Base-by-base conservation (phyloP, 2,329 filamentous ascomycete species). In the Domatiomyces globalis region DNA sequence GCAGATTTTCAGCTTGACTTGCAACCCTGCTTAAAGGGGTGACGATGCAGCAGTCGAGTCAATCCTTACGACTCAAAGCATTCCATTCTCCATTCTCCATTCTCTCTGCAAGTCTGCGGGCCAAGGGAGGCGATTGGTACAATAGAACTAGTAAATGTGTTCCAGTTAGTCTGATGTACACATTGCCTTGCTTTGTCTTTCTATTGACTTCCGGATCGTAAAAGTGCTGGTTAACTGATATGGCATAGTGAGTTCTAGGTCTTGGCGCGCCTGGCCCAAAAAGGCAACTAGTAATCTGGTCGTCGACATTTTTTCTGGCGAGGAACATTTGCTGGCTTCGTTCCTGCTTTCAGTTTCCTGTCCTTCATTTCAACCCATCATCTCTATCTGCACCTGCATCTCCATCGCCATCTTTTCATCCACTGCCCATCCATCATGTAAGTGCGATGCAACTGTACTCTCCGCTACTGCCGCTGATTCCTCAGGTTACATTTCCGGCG, bases 401-500 rank as follows among this genome's bases (percentile, higher is more conserved):
- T 39, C 33, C 15, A 39, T 39, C 15, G 15, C 33, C 33, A 15
- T 39, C 33, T 39, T 15, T 15, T 39, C 15, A 15, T 39, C 43
- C 12, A 8, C n/a, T 19, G 8, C 8, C 33, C 45, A 19, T 15
- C 17, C 45, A 47, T 18, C 9, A 47, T 47, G 45, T 47, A 33
- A 47, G 45, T 47, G 27, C 20, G 12, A 45, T 47, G 2, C 8
- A 6, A 12, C 10, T 17, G 8, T 12, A 8, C 45, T 17, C 27
- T 25, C 20, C 18, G 7, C 10, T 20, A 7, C 44, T 18, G 15
- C 15, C 44, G 25, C 15, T 33, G 4, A 18, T 15, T n/a, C 33
- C 46, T 27, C 56, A 81, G 78, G 78, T 75, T 73, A 67, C 70
- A 71, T 57, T 68, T 83, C 59, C 77, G 78, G 55, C 77, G 76